These are phyloP conservation scores for Arthonia radiata DNA, from an alignment of 495 filamentous ascomycete genomes.

Conservation along the genomic window DNA sequence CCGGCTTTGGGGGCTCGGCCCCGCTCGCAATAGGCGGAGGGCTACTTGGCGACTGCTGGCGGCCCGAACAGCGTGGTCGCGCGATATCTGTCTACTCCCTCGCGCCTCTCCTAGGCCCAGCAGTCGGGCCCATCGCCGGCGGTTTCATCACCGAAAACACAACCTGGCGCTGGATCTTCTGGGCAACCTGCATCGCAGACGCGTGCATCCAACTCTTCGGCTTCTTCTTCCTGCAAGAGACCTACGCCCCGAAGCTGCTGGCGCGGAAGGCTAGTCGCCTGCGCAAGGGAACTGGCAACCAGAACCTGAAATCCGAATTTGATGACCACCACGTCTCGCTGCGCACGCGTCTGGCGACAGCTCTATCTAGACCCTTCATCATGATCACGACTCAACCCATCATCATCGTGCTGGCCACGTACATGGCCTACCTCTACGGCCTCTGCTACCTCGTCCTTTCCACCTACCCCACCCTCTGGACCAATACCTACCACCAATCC, in stretches of 20 bases:
- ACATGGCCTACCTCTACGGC: slow-evolving; percentile 48
- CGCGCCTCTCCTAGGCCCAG: slow-evolving; percentile 40
- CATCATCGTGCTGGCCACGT: slow-evolving; percentile 31
- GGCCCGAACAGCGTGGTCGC: slow-evolving; percentile 35
- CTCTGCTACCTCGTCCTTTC: slow-evolving; percentile 48
- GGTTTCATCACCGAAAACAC: slow-evolving; percentile 38
- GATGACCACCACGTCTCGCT: slow-evolving; percentile 21
- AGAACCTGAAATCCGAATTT: slow-evolving; percentile 33
- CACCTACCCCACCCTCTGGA: slow-evolving; percentile 42
- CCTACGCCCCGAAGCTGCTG: slow-evolving; percentile 41
- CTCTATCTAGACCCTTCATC: slow-evolving; percentile 24
- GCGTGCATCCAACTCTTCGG: slow-evolving; percentile 35
- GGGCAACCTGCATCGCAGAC: slow-evolving; percentile 36
- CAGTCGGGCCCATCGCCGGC: slow-evolving; percentile 18
- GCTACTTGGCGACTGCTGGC: slow-evolving; percentile 24
- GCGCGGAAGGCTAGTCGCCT: slow-evolving; percentile 27
- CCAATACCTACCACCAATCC: slow-evolving; percentile 29
- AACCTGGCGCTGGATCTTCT: slow-evolving; percentile 43
- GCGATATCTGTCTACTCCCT: slow-evolving; percentile 40
- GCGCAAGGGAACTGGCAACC: slow-evolving; percentile 38
- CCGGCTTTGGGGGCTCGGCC: slow-evolving; percentile 31
- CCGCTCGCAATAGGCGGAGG: slow-evolving; percentile 23
- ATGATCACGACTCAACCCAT: slow-evolving; percentile 35
- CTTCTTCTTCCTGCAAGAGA: slow-evolving; percentile 43
- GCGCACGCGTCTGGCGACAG: slow-evolving; percentile 15